Evolutionary conservation across 2,329 filamentous ascomycete species (phyloP), one percentile per base, ranked within the genome.

Genomic region (Samsoniella hepiali): DNA sequence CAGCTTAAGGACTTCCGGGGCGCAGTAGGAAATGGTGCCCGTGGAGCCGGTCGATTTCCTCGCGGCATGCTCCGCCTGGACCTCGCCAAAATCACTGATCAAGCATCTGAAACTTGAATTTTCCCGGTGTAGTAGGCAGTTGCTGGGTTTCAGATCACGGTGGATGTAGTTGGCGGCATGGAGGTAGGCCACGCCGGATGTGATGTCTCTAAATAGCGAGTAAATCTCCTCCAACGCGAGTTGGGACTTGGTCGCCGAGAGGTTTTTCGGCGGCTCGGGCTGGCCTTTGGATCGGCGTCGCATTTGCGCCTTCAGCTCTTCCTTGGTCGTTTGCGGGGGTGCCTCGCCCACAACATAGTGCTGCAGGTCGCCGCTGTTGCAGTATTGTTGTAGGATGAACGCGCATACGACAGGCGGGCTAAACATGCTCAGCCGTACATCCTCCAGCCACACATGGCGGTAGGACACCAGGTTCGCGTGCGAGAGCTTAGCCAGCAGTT

Each of bases 41-140:
- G 95, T 99, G 0, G 93, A 90, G 1, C 95, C 95, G 0, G 93
- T 97, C 0, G 93, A 97, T 64, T 90, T 91, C n/a, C 95, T 87
- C 17, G 87, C 86, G 0, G 86, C 85, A 70, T 94, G 90, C 68
- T 93, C 91, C 2, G 88, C 84, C 73, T 99, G 96, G 0, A 98
- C 94, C 75, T 99, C 95, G 47, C 96, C 95, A 77, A 99, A 99
- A 73, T 99, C 95, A 73, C 94, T 98, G 63, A 99, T 96, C 17
- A 99, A 81, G 54, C 96, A 96, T 59, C 84, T 85, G 11, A 93
- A 79, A 47, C 87, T 88, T 55, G 83, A 84, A 31, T 88, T 89
- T 65, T 88, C 90, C 38, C 84, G 84, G 71, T 98, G 93, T 1
- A 99, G 78, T 3, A 99, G 82, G 70, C 96, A 99, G 70, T 99